phyloP scores from a whole-genome alignment of 805 yeast genomes.

The Ogataea philodendri region DNA sequence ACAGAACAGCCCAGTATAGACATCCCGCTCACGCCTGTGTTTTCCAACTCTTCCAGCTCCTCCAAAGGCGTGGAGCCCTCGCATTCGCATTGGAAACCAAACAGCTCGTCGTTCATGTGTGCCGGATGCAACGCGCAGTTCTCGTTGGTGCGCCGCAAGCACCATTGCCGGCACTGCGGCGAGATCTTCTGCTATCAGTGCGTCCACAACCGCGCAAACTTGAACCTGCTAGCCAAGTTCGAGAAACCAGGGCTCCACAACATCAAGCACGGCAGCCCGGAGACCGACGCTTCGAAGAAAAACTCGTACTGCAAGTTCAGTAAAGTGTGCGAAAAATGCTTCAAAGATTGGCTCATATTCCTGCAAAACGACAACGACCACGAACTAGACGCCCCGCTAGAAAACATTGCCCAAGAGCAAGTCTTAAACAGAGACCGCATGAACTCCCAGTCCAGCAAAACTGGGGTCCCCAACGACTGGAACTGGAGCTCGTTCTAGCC shows the following conservation, averaged over 20 bases:
- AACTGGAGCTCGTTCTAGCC: slow-evolving; percentile 50
- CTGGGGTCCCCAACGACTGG: slow-evolving; percentile 44
- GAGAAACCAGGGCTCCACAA: slow-evolving; percentile 26
- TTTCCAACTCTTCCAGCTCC: slow-evolving; percentile 16
- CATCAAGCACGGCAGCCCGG: slow-evolving; percentile 2
- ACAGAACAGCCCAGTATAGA: slow-evolving; percentile 1
- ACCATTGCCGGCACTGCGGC: slow-evolving; percentile 55
- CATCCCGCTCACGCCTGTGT: slow-evolving; percentile 11
- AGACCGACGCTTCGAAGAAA: slow-evolving; percentile 6
- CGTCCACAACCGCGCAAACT: slow-evolving; percentile 29
- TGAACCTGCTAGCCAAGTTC: slow-evolving; percentile 36
- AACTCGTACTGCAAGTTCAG: slow-evolving; percentile 26
- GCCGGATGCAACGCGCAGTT: slow-evolving; percentile 29
- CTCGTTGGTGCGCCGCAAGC: slow-evolving; percentile 36
- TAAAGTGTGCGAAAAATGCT: slow-evolving; percentile 31
- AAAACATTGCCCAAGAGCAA: slow-evolving; percentile 4
- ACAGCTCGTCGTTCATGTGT: slow-evolving; percentile 40
- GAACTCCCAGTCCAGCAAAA: slow-evolving; percentile 35
- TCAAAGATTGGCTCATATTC: slow-evolving; percentile 26
- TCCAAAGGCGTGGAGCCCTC: slow-evolving; percentile 42
- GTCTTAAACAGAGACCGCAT: slow-evolving; percentile 21
- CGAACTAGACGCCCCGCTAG: slow-evolving; percentile 21
- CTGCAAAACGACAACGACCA: slow-evolving; percentile 26
- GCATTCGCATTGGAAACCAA: slow-evolving; percentile 52
- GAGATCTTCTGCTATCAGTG: slow-evolving; percentile 42